Evolutionary conservation across 2,329 filamentous ascomycete species (phyloP).

Genomic region (Fusarium liriodendri): DNA sequence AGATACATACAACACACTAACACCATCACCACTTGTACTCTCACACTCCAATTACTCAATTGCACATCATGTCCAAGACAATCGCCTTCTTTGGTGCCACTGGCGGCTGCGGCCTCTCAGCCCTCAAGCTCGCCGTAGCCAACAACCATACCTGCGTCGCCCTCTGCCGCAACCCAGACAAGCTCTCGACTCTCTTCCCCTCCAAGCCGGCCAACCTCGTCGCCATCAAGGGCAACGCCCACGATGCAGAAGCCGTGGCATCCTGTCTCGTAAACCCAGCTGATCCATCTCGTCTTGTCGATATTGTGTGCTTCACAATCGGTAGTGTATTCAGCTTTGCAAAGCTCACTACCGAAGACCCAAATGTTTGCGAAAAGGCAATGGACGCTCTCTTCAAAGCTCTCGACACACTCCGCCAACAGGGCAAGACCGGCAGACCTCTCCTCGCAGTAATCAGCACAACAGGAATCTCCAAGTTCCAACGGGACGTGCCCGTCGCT

Average conservation of each 20-base stretch:
- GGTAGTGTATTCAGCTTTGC: conserved; percentile 46
- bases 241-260: conserved; percentile 47
- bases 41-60: not conserved
- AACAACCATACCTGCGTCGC: conserved; percentile 54
- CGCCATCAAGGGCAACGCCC: conserved; percentile 53
- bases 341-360: conserved; percentile 49
- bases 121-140: conserved; percentile 51
- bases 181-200: conserved; percentile 50
- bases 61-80: conserved; percentile 30
- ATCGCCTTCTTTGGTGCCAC: conserved; percentile 56
- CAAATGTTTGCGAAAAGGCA: conserved; percentile 54
- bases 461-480: conserved; percentile 52
- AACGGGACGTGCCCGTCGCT: conserved; percentile 50
- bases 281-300: conserved; percentile 47
- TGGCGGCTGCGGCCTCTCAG: conserved; percentile 53
- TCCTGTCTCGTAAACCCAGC: conserved; percentile 45
- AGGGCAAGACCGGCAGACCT: conserved; percentile 44
- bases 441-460: conserved; percentile 53
- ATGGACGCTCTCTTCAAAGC: conserved; percentile 50
- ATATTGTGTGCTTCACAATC: conserved; percentile 54
- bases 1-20: not conserved
- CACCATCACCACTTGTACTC: not conserved
- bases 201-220: conserved; percentile 47
- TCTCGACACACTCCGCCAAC: conserved; percentile 41
- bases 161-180: conserved; percentile 55